Evolutionary conservation across 2,329 filamentous ascomycete genomes (phyloP).

Genomic region (Ophiostoma tasmaniense): DNA sequence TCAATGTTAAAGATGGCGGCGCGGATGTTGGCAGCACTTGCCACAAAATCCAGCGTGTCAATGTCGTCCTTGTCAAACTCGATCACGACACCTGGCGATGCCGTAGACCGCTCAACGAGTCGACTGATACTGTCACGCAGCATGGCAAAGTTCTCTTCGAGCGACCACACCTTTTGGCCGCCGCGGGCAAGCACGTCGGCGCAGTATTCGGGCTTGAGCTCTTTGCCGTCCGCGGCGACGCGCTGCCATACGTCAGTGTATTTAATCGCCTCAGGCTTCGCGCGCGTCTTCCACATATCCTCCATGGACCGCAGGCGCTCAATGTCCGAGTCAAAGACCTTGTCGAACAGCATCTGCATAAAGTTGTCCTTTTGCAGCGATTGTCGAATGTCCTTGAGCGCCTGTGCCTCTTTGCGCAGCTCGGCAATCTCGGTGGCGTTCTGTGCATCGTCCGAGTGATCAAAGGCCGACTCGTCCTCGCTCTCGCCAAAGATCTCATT

Average conservation of each 20-base stretch:
- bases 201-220: conserved; percentile 37
- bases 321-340: conserved; percentile 84
- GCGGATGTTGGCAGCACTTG: conserved; percentile 80
- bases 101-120: conserved; percentile 55
- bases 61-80: conserved; percentile 95
- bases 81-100: conserved; percentile 49
- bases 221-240: conserved; percentile 23
- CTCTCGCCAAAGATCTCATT: conserved; percentile 90
- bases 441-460: conserved; percentile 70
- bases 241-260: conserved; percentile 49
- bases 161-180: conserved; percentile 71
- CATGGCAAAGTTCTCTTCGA: conserved; percentile 74
- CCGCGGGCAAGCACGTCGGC: conserved; percentile 39
- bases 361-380: conserved; percentile 75
- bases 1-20: conserved; percentile 86
- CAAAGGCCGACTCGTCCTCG: conserved; percentile 75
- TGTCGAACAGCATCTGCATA: conserved; percentile 74
- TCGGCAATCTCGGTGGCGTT: conserved; percentile 85
- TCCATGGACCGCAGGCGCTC: conserved; percentile 75
- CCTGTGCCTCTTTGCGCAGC: conserved; percentile 72
- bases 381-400: conserved; percentile 71
- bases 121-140: conserved; percentile 77
- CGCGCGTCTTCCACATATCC: conserved; percentile 89
- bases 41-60: conserved; percentile 91
- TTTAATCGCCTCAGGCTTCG: conserved; percentile 62